These are phyloP conservation scores for Metarhizium album DNA, from an alignment of 2,329 filamentous ascomycete species.

Conservation along the genomic window DNA sequence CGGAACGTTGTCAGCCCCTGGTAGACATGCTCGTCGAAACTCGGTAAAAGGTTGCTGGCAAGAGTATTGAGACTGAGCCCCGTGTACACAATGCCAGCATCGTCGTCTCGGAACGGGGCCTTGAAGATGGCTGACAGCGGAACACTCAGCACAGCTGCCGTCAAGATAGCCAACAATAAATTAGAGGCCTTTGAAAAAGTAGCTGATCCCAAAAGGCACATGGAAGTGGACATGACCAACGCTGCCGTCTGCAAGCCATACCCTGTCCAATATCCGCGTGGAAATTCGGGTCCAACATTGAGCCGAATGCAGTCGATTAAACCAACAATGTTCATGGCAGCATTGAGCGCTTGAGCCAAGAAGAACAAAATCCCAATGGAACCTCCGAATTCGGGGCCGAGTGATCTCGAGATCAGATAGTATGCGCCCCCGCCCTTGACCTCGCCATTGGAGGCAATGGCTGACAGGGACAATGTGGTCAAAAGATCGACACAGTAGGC, in stretches of 20 bases:
- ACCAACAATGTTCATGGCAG: conserved; percentile 78
- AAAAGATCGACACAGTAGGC: conserved; percentile 78
- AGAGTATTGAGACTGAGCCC: conserved; percentile 64
- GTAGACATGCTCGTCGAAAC: conserved; percentile 50
- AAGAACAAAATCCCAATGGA: conserved; percentile 85
- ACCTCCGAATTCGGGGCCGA: conserved; percentile 82
- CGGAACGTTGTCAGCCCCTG: conserved; percentile 61
- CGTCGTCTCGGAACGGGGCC: conserved; percentile 53
- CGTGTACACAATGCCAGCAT: conserved; percentile 62
- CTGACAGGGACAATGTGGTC: conserved; percentile 76
- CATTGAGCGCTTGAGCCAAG: conserved; percentile 80
- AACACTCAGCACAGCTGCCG: conserved; percentile 68
- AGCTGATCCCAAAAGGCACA: conserved; percentile 70
- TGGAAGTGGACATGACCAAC: conserved; percentile 57
- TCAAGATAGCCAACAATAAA: conserved; percentile 58
- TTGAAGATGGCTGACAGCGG: conserved; percentile 64
- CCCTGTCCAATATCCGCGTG: conserved; percentile 63
- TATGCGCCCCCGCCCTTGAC: conserved; percentile 82
- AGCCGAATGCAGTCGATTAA: conserved; percentile 72
- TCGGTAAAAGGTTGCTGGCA: conserved; percentile 62
- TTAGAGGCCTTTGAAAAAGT: conserved; percentile 76
- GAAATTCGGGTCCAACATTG: conserved; percentile 58
- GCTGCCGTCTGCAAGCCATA: conserved; percentile 68
- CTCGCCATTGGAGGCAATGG: conserved; percentile 82
- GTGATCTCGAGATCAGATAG: conserved; percentile 74